These are phyloP conservation scores for Smallanthus sonchifolius DNA, from an alignment of 129 eudicot genomes.

Conservation along the genomic window DNA sequence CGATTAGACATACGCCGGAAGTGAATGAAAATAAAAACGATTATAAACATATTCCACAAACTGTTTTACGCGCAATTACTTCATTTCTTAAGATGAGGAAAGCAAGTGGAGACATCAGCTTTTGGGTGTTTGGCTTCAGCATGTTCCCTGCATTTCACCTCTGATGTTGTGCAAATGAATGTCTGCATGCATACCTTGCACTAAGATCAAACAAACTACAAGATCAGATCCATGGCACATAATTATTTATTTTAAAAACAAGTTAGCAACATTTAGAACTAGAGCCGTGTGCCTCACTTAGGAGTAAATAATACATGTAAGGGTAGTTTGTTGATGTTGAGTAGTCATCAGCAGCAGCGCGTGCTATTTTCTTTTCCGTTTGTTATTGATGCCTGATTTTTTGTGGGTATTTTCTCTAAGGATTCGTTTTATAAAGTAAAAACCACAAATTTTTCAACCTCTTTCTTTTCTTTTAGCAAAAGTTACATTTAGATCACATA, in stretches of 20 bases:
- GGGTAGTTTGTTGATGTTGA: not conserved
- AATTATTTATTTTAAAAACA: not conserved
- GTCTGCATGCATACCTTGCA: constrained; percentile 14
- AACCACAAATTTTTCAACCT: not conserved
- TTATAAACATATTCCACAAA: constrained; percentile 4
- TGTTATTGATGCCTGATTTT: not conserved
- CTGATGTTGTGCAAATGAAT: constrained; percentile 10
- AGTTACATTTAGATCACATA: not conserved
- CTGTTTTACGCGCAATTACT: not conserved
- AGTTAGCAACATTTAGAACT: not conserved
- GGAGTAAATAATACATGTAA: not conserved
- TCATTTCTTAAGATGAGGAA: constrained; percentile 74
- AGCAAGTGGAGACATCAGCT: constrained; percentile 49
- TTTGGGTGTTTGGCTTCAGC: constrained; percentile 88
- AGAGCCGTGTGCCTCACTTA: not conserved
- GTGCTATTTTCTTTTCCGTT: not conserved
- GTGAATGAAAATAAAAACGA: not conserved
- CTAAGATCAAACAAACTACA: not conserved
- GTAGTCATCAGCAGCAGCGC: not conserved
- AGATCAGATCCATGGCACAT: not conserved
- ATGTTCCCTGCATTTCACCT: constrained; percentile 86
- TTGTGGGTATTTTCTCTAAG: not conserved
- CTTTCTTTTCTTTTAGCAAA: not conserved
- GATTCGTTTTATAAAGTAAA: not conserved
- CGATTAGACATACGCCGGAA: not conserved